A percentile compares a stretch with the other conserved stretches of the same genome.
Evolutionary conservation across 441 rosid genomes (phyloP).

Genomic region (Biscutella auriculata): DNA sequence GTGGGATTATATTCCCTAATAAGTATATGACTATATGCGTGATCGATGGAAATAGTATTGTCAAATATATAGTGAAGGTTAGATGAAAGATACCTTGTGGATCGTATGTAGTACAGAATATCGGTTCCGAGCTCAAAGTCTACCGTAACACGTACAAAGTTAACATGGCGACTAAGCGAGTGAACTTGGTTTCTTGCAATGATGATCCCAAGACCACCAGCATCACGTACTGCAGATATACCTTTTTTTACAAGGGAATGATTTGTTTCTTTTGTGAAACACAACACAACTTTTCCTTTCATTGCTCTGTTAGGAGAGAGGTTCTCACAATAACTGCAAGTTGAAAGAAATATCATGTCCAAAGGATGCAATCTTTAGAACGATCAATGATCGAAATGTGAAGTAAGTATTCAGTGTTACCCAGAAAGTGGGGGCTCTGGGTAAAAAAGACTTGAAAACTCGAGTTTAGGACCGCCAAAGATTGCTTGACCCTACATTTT

Average conservation of each 20-base stretch:
- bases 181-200: constrained; percentile 23
- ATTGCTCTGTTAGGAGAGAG: constrained; percentile 15
- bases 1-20: too few relatives aligned
- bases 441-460: constrained; percentile 19
- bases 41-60: too few relatives aligned
- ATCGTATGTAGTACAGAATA: constrained; percentile 38
- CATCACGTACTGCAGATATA: constrained; percentile 23
- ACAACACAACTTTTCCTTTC: constrained; percentile 26
- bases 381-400: neutral
- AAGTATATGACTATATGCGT: too few relatives aligned
- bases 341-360: neutral
- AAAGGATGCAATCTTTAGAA: neutral
- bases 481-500: constrained; percentile 29
- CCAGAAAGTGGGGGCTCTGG: constrained; percentile 22
- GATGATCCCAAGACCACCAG: constrained; percentile 24
- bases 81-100: constrained; percentile 16
- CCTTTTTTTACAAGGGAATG: too few relatives aligned
- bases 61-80: too few relatives aligned
- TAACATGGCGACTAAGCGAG: constrained; percentile 26
- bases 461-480: constrained; percentile 18
- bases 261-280: constrained; percentile 11
- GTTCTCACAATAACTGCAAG: constrained; percentile 18
- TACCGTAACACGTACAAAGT: constrained; percentile 35
- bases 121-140: constrained; percentile 42
- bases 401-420: neutral